A percentile compares a stretch with the other conserved stretches of the same genome.
phyloP scores from a whole-genome alignment of 1,284 basidiomycete genomes.

The Naganishia sp. region DNA sequence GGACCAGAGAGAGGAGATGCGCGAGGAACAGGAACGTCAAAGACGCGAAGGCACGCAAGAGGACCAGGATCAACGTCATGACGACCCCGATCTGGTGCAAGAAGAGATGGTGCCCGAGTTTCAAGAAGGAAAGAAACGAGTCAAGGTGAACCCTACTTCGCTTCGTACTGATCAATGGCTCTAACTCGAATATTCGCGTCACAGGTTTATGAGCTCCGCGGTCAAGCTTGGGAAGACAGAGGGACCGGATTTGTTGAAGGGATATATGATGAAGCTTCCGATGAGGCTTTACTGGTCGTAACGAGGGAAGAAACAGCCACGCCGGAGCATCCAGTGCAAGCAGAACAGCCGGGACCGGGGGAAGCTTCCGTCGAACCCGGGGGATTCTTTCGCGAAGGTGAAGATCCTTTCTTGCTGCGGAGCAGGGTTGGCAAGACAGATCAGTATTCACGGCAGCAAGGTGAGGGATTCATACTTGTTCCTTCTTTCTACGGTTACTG shows the following conservation, averaged over 20 bases:
- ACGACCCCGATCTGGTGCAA: constrained; percentile 20
- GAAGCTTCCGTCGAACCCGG: constrained; percentile 40
- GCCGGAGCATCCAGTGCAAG: constrained; percentile 35
- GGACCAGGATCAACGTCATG: constrained; percentile 14
- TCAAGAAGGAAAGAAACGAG: constrained; percentile 38
- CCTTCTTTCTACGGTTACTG: neutral
- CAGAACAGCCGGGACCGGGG: constrained; percentile 19
- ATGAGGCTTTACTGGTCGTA: constrained; percentile 79
- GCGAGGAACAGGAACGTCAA: neutral
- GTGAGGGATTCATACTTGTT: constrained; percentile 54
- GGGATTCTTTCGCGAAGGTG: constrained; percentile 49
- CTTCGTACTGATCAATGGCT: neutral
- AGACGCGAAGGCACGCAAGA: neutral
- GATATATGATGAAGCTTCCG: constrained; percentile 73
- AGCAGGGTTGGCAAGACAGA: constrained; percentile 61
- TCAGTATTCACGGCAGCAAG: constrained; percentile 89
- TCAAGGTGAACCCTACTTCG: constrained; percentile 39
- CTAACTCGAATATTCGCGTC: neutral
- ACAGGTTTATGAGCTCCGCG: constrained; percentile 88
- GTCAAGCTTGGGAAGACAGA: constrained; percentile 85
- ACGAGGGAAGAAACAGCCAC: constrained; percentile 73
- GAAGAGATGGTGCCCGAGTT: constrained; percentile 18
- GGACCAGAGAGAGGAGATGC: neutral
- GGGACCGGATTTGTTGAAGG: constrained; percentile 93
- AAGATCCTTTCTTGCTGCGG: constrained; percentile 28